phyloP scores from a whole-genome alignment of 2,329 filamentous ascomycete species.

The Aspergillus brunneoviolaceus region DNA sequence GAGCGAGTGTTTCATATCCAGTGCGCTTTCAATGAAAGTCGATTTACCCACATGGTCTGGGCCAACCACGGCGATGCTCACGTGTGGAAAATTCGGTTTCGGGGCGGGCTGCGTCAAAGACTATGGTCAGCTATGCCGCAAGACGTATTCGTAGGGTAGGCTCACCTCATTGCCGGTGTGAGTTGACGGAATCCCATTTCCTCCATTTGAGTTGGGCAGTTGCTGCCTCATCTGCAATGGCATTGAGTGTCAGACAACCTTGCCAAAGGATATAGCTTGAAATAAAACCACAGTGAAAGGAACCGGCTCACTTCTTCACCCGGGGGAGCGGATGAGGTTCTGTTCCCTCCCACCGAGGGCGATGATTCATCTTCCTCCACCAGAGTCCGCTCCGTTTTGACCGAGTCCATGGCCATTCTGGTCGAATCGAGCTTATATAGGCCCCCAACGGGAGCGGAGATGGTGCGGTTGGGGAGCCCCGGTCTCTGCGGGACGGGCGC shows the following conservation, averaged over 20 bases:
- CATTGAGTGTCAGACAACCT: neutral
- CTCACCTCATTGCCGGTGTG: constrained; percentile 20
- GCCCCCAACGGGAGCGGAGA: constrained; percentile 35
- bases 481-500: constrained; percentile 30
- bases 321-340: constrained; percentile 12
- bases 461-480: constrained; percentile 33
- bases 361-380: constrained; percentile 33
- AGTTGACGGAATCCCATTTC: constrained; percentile 17
- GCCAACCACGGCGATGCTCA: constrained; percentile 61
- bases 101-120: constrained; percentile 21
- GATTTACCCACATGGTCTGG: constrained; percentile 57
- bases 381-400: constrained; percentile 24
- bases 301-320: constrained; percentile 19
- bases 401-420: constrained; percentile 20
- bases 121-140: neutral
- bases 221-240: neutral
- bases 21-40: constrained; percentile 57
- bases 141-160: neutral
- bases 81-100: constrained; percentile 47
- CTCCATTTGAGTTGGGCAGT: neutral
- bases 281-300: neutral
- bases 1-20: constrained; percentile 52
- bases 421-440: constrained; percentile 28
- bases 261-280: neutral
- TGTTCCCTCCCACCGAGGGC: constrained; percentile 16